phyloP scores from a whole-genome alignment of 2,329 filamentous ascomycete genomes.

The Beauveria sp. region DNA sequence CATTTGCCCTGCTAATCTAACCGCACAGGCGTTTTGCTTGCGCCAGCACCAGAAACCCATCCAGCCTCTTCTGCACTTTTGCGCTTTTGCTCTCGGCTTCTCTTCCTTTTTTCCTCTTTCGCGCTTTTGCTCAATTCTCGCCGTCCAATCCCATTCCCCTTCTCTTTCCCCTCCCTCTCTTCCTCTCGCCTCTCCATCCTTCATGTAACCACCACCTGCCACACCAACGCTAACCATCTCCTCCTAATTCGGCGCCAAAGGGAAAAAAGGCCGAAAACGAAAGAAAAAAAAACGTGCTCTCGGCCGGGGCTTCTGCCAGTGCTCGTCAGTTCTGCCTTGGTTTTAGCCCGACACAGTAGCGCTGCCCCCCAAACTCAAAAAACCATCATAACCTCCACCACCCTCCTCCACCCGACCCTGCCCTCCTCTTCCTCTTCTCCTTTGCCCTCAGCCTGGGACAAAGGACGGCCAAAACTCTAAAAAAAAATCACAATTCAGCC shows the following conservation, averaged over 20 bases:
- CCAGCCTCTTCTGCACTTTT: too few relatives aligned
- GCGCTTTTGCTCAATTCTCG: too few relatives aligned
- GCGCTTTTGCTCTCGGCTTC: too few relatives aligned
- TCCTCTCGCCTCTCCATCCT: background rate
- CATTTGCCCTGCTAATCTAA: too few relatives aligned
- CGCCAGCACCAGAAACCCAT: too few relatives aligned
- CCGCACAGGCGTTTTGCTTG: too few relatives aligned
- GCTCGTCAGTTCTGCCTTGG: conserved; percentile 6
- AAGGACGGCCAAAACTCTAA: background rate
- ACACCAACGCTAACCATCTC: background rate
- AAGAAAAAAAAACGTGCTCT: background rate
- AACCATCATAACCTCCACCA: background rate
- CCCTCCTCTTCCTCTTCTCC: background rate
- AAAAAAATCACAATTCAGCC: background rate
- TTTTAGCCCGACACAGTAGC: conserved; percentile 3
- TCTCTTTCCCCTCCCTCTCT: background rate
- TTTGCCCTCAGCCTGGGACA: background rate
- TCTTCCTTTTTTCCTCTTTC: too few relatives aligned
- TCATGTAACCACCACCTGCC: background rate
- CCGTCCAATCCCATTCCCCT: too few relatives aligned
- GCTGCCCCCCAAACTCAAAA: conserved; percentile 8
- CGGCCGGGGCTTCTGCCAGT: background rate
- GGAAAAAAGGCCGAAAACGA: background rate
- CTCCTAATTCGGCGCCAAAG: background rate
- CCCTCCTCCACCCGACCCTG: background rate